These are phyloP conservation scores for Aurifilum marmelostoma DNA, from an alignment of 2,329 filamentous ascomycete genomes.

Conservation along the genomic window DNA sequence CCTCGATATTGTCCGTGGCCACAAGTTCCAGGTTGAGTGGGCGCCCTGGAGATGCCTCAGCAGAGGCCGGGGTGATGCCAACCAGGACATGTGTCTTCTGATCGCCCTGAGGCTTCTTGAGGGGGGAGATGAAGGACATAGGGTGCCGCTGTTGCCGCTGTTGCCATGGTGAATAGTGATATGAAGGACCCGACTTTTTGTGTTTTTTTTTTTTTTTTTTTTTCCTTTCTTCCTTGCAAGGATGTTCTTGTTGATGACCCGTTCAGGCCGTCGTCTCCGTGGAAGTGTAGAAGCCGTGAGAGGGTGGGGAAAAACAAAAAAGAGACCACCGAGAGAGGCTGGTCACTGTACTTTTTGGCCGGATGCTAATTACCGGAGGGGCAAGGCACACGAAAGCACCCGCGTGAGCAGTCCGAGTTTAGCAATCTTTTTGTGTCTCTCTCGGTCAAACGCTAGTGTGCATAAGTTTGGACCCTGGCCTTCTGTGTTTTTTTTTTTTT, in stretches of 20 bases:
- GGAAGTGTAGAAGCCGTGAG: background rate
- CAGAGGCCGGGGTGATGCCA: constrained; percentile 15
- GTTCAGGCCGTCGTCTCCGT: background rate
- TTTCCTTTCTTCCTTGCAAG: background rate
- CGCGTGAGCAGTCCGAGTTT: background rate
- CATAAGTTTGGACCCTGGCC: background rate
- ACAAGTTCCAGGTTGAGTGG: constrained; percentile 24
- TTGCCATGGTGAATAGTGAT: background rate
- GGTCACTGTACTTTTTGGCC: too few species aligned
- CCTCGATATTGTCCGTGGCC: constrained; percentile 22
- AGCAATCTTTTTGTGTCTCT: background rate
- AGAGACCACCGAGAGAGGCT: too few species aligned
- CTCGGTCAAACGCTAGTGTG: background rate
- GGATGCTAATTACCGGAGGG: too few species aligned
- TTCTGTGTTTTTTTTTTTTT: too few species aligned
- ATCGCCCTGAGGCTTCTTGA: background rate
- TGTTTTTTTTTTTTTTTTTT: background rate
- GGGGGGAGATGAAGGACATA: constrained; percentile 4
- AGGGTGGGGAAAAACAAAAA: background rate
- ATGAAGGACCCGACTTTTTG: background rate
- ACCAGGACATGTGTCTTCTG: constrained; percentile 24
- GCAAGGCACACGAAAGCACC: background rate
- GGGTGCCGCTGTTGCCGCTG: constrained; percentile 1
- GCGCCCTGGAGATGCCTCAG: constrained; percentile 5
- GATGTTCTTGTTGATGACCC: background rate